Evolutionary conservation across 768 basidiomycete genomes (phyloP), one percentile per base, ranked within the genome.

Genomic region (Stropharia rugosoannulata): DNA sequence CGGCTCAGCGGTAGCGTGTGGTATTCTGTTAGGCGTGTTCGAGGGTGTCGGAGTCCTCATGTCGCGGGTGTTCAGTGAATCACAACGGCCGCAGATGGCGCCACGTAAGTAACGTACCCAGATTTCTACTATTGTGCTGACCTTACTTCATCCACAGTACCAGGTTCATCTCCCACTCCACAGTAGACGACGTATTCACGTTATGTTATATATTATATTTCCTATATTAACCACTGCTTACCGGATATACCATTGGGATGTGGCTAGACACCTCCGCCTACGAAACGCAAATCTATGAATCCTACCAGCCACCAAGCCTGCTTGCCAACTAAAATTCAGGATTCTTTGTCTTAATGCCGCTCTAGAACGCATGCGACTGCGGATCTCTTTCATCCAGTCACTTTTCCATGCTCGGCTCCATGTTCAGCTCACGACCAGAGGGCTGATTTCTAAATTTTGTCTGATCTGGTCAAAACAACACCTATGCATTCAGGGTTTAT

Each of bases 41-140:
- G 90, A 93, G 73, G 95, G 95, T 65, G 94, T 98, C 18, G 96
- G 96, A 62, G 95, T 98, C 7, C 79, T 98, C 22, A 77, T 98
- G 58, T 89, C 86, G 46, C 84, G 96, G 57, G 89, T 95, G 61
- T 90, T 97, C 71, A 90, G 88, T 65, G 91, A 92, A 67, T 83
- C 83, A 55, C 84, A 86, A 62, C 80, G 89, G 65, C 92, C 90
- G 61, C 88, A 89, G 67, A 75, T 91, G 72, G 86, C 89, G 58
- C 88, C 86, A 69, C 62, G 92, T 94, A 65, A 68, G 92, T 79
- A 15, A 16, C 22, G 35, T 36, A 32, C 29, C 29, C 8, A 32
- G 5, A 15, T 27, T 22, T 13, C n/a, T 10, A 11, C n/a, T 7
- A 3, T 46, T 4, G 19, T 4, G 11, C 41, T 40, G 9, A 49